Percentiles rank a stretch among this genome's conserved stretches.
Conservation (phyloP, 805 yeast species). For the Wickerhamomyces chambardii region DNA sequence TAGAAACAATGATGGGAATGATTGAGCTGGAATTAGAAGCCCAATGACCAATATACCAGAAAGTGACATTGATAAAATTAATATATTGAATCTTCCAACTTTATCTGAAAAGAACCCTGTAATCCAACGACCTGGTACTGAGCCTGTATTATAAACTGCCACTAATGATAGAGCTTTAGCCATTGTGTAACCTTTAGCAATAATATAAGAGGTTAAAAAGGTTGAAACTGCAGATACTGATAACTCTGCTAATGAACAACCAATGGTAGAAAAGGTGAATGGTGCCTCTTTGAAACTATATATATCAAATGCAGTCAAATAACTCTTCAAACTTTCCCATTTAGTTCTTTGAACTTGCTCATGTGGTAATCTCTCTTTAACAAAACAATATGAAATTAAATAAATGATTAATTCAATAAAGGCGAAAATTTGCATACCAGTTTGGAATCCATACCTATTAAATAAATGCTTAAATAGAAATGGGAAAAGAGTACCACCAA, state of each 20-base stretch:
- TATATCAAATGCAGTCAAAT: constrained; percentile 20
- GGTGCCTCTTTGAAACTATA: constrained; percentile 32
- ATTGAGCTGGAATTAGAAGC: constrained; percentile 27
- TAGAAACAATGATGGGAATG: constrained; percentile 26
- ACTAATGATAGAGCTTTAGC: constrained; percentile 35
- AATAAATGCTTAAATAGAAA: constrained; percentile 38
- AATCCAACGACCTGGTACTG: constrained; percentile 33
- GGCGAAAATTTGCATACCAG: constrained; percentile 48
- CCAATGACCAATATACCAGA: constrained; percentile 23
- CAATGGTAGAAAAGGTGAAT: constrained; percentile 31
- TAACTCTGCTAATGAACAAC: constrained; percentile 38
- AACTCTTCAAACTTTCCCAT: constrained; percentile 18
- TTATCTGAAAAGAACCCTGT: constrained; percentile 33
- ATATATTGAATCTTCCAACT: constrained; percentile 46
- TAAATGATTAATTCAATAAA: constrained; percentile 31
- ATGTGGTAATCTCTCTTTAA: constrained; percentile 34
- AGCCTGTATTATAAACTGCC: constrained; percentile 31
- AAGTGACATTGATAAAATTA: constrained; percentile 25
- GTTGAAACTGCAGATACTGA: constrained; percentile 35
- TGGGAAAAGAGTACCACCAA: constrained; percentile 49
- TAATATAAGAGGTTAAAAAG: constrained; percentile 40
- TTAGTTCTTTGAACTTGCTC: constrained; percentile 16
- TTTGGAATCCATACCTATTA: constrained; percentile 35
- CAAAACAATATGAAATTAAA: constrained; percentile 21
- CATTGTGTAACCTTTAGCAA: constrained; percentile 30